Percentiles rank a stretch among this genome's conserved stretches.
Evolutionary conservation across 176 grass and related monocot species (phyloP).

Genomic region (Tillandsia leiboldiana): DNA sequence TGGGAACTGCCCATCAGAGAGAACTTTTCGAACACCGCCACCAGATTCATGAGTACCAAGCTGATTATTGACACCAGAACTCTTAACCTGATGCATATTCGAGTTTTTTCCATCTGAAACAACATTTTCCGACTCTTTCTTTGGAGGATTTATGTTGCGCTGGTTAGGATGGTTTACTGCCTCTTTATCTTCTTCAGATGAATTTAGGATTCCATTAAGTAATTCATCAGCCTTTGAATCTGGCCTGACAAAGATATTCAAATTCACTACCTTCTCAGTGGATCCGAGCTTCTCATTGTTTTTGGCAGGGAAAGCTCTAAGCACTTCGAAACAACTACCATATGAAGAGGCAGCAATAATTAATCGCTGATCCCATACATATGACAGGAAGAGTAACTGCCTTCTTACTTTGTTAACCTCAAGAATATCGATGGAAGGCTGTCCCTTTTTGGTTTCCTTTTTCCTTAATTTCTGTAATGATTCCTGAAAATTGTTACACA

Average conservation of each 20-base stretch:
- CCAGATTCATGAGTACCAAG: slow-evolving; percentile 35
- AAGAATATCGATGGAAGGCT: slow-evolving; percentile 75
- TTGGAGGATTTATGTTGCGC: slow-evolving; percentile 23
- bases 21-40: slow-evolving; percentile 40
- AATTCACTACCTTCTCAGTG: slow-evolving; percentile 23
- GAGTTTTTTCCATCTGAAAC: slow-evolving; percentile 14
- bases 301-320: slow-evolving; percentile 32
- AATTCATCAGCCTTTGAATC: slow-evolving; percentile 23
- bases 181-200: slow-evolving; percentile 19
- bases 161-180: slow-evolving; percentile 16
- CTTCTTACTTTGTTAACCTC: slow-evolving; percentile 82
- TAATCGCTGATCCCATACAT: slow-evolving; percentile 82
- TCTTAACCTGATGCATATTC: slow-evolving; percentile 34
- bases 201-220: slow-evolving; percentile 8
- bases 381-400: slow-evolving; percentile 71
- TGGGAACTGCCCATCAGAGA: slow-evolving; percentile 64
- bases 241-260: slow-evolving; percentile 21
- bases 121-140: slow-evolving; percentile 14
- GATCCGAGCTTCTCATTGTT: slow-evolving; percentile 40
- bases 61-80: slow-evolving; percentile 31
- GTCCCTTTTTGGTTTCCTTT: slow-evolving; percentile 51
- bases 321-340: slow-evolving; percentile 32
- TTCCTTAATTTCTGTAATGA: slow-evolving; percentile 46
- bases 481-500: slow-evolving; percentile 48
- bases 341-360: slow-evolving; percentile 52